These are phyloP conservation scores for Wickerhamiella kurtzmanii DNA, from an alignment of 805 yeast genomes.

Conservation along the genomic window DNA sequence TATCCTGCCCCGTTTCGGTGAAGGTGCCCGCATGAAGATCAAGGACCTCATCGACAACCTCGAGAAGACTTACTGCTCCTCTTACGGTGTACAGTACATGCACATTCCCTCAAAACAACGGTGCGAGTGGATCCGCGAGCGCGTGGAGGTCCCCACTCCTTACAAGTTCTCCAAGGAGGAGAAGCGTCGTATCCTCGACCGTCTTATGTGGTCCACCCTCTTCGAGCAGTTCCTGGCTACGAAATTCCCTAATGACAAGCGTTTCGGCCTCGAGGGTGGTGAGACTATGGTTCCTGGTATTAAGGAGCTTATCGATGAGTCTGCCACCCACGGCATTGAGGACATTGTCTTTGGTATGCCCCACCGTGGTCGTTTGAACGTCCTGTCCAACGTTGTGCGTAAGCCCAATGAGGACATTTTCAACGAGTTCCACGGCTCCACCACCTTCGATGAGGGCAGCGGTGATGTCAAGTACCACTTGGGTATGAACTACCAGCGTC, in stretches of 20 bases:
- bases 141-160: constrained; percentile 85
- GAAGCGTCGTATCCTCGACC: constrained; percentile 90
- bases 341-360: constrained; percentile 99
- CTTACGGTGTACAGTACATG: constrained; percentile 88
- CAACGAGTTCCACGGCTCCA: constrained; percentile 87
- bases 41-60: constrained; percentile 65
- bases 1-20: constrained; percentile 81
- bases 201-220: constrained; percentile 91
- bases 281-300: constrained; percentile 95
- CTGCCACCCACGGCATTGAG: constrained; percentile 77
- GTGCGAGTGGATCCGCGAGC: constrained; percentile 97
- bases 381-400: constrained; percentile 95
- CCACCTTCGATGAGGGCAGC: constrained; percentile 86
- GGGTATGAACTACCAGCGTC: constrained; percentile 98
- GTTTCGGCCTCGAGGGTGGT: constrained; percentile 98
- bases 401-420: constrained; percentile 97
- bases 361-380: constrained; percentile 96
- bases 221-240: constrained; percentile 88
- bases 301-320: constrained; percentile 85
- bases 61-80: constrained; percentile 73
- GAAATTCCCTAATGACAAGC: constrained; percentile 95
- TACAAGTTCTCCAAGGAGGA: constrained; percentile 72
- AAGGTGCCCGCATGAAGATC: constrained; percentile 48
- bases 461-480: constrained; percentile 98
- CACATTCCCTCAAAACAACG: constrained; percentile 91